Evolutionary conservation across 306 rosid species (phyloP), one percentile per base, ranked within the genome.

Genomic region (Hippophae tibetana): DNA sequence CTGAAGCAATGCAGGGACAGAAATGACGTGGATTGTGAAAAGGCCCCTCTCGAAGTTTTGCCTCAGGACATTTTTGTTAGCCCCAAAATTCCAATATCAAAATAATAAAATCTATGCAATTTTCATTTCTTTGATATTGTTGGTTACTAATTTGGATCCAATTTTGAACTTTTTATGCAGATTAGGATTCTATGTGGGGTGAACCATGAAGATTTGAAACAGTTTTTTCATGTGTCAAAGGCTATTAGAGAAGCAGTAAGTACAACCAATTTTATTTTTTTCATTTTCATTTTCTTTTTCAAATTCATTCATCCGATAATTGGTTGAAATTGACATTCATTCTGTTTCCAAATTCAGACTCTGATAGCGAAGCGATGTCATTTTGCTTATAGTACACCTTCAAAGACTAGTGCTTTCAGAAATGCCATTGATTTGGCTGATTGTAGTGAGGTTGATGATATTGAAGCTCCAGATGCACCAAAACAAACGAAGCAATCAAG

Each of bases 1-100:
- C 23, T 18, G 23, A 18, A 65, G 72, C 65, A 56, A 64, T 45
- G 90, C 10, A 69, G 82, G 12, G 71, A 61, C 25, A 61, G 40
- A 8, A 6, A 72, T 54, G 56, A 12, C 40, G 26, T 18, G 9
- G 69, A 54, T 5, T 47, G 65, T 57, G 70, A 65, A 2, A 52
- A 10, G 43, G 76, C 86, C 57, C 66, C 9, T 31, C 77, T 89
- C 5, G 88, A 89, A 76, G 70, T 83, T 44, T 62, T 86, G 66
- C 94, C 93, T 65, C 82, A 47, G 61, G 95, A 89, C 12, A 49
- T 86, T 78, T 63, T 84, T 86, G 97, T 89, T 41, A 84, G 80
- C 73, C 9, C 47, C 23, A 31, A 27, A 2, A 27, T 66, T 52
- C 52, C 45, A 26, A 56, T 48, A 26, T 66, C 4, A 1, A 10